These are phyloP conservation scores for Plantago elongata DNA, from an alignment of 257 asterid genomes.

Conservation along the genomic window DNA sequence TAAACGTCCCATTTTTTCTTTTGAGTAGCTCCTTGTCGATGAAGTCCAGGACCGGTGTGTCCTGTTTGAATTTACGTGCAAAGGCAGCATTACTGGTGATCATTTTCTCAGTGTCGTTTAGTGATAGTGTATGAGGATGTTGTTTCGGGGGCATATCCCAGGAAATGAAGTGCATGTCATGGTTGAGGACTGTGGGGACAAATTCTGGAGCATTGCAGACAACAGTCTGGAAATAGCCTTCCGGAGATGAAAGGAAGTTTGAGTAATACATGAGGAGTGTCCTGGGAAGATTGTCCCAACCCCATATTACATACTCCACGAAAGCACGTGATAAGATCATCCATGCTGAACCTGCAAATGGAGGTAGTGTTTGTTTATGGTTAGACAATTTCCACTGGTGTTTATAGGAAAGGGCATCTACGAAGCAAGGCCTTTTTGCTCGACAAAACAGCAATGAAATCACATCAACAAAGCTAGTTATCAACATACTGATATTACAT, in stretches of 20 bases:
- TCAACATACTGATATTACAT: no score
- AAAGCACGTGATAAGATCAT: conserved; percentile 79
- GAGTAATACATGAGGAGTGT: conserved; percentile 92
- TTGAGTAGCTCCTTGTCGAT: conserved; percentile 62
- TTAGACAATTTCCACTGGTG: no score
- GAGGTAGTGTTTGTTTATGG: background rate
- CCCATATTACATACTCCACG: conserved; percentile 84
- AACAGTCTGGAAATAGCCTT: conserved; percentile 92
- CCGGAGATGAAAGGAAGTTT: conserved; percentile 89
- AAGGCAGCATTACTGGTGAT: conserved; percentile 72
- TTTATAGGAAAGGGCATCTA: no score
- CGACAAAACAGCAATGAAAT: no score
- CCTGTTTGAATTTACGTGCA: conserved; percentile 76
- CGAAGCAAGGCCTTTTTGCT: no score
- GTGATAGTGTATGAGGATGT: conserved; percentile 63
- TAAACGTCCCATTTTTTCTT: conserved; percentile 56
- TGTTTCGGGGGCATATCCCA: conserved; percentile 93
- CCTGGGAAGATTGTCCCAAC: conserved; percentile 97
- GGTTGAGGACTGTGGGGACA: conserved; percentile 67
- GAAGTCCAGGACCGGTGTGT: conserved; percentile 53
- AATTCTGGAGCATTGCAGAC: conserved; percentile 86
- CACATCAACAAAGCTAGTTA: no score
- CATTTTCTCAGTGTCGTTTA: conserved; percentile 64
- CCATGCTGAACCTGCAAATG: conserved; percentile 91
- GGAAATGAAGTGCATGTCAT: conserved; percentile 89